phyloP scores from a whole-genome alignment of 1,139 yeast genomes.

The Geotrichum cucujoidarum region DNA sequence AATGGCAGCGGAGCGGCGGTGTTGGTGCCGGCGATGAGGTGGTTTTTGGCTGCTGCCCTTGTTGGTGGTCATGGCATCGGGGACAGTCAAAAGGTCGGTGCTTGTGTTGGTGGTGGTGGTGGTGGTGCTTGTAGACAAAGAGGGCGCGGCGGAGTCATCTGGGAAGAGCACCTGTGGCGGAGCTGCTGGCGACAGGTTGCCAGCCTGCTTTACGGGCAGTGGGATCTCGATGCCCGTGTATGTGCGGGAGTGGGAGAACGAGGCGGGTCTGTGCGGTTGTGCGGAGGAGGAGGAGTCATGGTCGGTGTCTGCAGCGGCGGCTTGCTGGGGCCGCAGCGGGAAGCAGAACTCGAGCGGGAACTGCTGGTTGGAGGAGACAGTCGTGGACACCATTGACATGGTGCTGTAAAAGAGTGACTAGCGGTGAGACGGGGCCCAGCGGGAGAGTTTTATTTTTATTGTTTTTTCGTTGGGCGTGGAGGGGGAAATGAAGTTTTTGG shows the following conservation, averaged over 20 bases:
- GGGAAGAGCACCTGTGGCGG: neutral
- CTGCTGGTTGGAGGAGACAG: slow-evolving; percentile 1
- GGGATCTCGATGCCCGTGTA: slow-evolving; percentile 18
- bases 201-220: neutral
- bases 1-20: slow-evolving; percentile 37
- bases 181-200: neutral
- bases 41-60: neutral
- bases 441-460: no score
- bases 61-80: neutral
- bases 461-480: no score
- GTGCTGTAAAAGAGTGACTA: neutral
- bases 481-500: no score
- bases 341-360: slow-evolving; percentile 19
- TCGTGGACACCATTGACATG: slow-evolving; percentile 2
- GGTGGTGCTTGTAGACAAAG: neutral
- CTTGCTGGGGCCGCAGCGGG: slow-evolving; percentile 13
- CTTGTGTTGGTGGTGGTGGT: neutral
- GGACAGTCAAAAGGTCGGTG: neutral
- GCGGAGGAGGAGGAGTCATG: neutral
- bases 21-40: slow-evolving; percentile 28
- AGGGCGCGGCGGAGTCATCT: neutral
- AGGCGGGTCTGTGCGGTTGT: neutral
- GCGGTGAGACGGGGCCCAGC: no score
- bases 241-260: slow-evolving; percentile 11
- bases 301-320: no score